Evolutionary conservation across 371 early-diverging fungal genomes (phyloP).

Genomic region (Lichtheimia corymbifera): DNA sequence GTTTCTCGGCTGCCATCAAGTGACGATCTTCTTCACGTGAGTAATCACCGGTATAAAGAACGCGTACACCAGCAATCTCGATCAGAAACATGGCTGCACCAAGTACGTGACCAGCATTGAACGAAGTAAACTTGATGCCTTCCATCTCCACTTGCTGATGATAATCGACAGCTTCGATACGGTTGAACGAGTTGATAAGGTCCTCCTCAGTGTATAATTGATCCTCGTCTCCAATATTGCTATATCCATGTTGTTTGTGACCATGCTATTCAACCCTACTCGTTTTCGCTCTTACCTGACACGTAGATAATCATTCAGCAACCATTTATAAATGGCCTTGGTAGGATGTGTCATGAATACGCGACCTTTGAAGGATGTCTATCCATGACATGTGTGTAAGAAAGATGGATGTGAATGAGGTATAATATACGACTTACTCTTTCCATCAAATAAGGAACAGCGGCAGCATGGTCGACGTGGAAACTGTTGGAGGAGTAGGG

Average conservation of each 20-base stretch:
- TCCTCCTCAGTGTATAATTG: conserved; percentile 97
- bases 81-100: conserved; percentile 99
- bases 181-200: conserved; percentile 87
- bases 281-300: conserved; percentile 63
- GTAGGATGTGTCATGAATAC: conserved; percentile 99
- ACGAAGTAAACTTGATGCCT: conserved; percentile 96
- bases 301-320: conserved; percentile 96
- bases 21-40: conserved; percentile 99
- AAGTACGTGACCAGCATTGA: conserved; percentile 99
- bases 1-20: conserved; percentile 98
- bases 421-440: conserved; percentile 54
- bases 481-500: conserved; percentile 65
- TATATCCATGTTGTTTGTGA: conserved; percentile 24
- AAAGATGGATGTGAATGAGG: not conserved
- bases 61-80: conserved; percentile 95
- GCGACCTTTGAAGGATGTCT: conserved; percentile 98
- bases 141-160: conserved; percentile 97
- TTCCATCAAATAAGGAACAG: conserved; percentile 98
- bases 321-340: conserved; percentile 98
- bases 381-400: conserved; percentile 1
- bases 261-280: not conserved
- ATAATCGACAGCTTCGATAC: conserved; percentile 98
- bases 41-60: conserved; percentile 99
- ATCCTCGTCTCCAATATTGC: conserved; percentile 86
- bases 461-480: conserved; percentile 99